Evolutionary conservation across 2,329 filamentous ascomycete genomes (phyloP), one percentile per base, ranked within the genome.

Genomic region (Fusarium begoniae): DNA sequence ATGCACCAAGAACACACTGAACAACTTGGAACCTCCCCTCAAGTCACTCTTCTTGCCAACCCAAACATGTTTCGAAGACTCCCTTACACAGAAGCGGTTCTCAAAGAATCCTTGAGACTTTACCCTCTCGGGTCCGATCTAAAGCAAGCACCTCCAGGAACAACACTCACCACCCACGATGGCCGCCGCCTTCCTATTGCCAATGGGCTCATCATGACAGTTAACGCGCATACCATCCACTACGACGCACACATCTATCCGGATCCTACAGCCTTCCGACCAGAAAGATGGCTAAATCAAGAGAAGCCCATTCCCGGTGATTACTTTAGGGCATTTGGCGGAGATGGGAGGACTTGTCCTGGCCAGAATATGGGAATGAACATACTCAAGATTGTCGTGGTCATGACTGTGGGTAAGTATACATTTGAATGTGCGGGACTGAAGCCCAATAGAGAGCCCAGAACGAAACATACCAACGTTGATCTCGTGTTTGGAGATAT

Each of bases 341-440:
- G 78, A 10, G 84, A 84, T 0, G 79, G 80, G 3, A 70, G 83
- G 8, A 77, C 75, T 8, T 85, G 83, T 60, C 77, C 82, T 26
- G 83, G 83, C 1, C 80, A 83, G 73, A 79, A 79, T 28, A 69
- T 85, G 32, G 82, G 82, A 2, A 74, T 79, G 69, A 72, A 80
- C 18, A 81, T 84, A 71, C 62, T 84, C 30, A 80, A 79, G 59
- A 68, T 82, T 4, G 64, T 78, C 26, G 37, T 80, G 22, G 56
- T 78, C 18, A 72, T 80, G 60, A 73, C 66, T 2, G 43, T 69
- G 5, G 30, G 77, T 5, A 70, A 76, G 38, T 81, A 78, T 44
- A 67, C 75, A 8, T 80, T 81, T 32, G 69, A 77, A 54, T 78
- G 75, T 24, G 60, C 58, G 3, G 76, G 66, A 6, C 15, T 75